These are phyloP conservation scores for Globisporangium nagaii DNA, from an alignment of 352 stramenopile genomes.

Conservation along the genomic window DNA sequence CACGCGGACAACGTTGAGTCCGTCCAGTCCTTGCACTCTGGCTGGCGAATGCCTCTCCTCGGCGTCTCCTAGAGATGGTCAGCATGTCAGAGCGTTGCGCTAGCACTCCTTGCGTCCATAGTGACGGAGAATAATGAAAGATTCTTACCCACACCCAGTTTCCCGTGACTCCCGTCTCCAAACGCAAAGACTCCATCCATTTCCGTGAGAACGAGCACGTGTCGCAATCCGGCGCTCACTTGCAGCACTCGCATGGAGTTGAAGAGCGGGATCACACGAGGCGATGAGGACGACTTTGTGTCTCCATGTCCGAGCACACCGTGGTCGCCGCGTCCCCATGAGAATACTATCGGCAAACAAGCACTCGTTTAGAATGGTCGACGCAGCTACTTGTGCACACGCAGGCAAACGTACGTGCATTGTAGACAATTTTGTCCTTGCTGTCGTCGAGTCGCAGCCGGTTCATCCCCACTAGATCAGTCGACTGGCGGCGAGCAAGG, in stretches of 20 bases:
- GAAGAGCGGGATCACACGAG: constrained; percentile 48
- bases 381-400: neutral
- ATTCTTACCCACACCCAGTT: constrained; percentile 51
- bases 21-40: constrained; percentile 39
- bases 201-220: constrained; percentile 71
- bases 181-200: constrained; percentile 64
- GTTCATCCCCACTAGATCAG: constrained; percentile 11
- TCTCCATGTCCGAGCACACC: constrained; percentile 59
- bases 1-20: constrained; percentile 49
- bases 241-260: constrained; percentile 45
- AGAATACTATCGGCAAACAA: constrained; percentile 35
- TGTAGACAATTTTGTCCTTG: constrained; percentile 4
- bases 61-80: constrained; percentile 30
- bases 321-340: constrained; percentile 59
- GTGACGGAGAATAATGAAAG: neutral
- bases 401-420: neutral
- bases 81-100: neutral
- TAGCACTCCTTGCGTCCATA: neutral
- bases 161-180: constrained; percentile 52
- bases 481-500: constrained; percentile 13
- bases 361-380: neutral
- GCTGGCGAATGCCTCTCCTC: constrained; percentile 27
- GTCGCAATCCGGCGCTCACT: constrained; percentile 47
- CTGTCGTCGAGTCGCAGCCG: constrained; percentile 7
- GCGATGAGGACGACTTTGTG: constrained; percentile 26